Evolutionary conservation across 176 grass and related monocot genomes (phyloP), one percentile per base, ranked within the genome.

Genomic region (Metroxylon sagu): DNA sequence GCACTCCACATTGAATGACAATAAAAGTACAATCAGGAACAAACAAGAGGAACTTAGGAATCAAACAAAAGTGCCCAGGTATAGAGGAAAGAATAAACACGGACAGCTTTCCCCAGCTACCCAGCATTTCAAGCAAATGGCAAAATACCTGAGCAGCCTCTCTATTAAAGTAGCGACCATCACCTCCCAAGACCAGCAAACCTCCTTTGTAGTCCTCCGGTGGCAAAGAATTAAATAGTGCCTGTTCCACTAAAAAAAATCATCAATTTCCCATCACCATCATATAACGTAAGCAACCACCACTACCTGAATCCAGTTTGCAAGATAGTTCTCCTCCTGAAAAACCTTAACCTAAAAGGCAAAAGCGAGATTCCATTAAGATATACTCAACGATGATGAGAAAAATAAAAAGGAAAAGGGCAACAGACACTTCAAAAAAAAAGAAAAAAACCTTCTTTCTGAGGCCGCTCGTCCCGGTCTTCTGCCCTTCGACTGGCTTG

Each of bases 271-370:
- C 31, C 14, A 68, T 61, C 43, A 19, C 26, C n/a, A 16, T 30
- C 19, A 60, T 60, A 76, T 28, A 54, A 79, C 21, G 5, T n/a
- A 29, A 49, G 3, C n/a, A 71, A 65, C n/a, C 23, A 25, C 19
- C 15, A 56, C 56, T 56, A 89, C 90, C 90, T 95, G 90, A 83
- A 95, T 86, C 90, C 90, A 95, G 56, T 89, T 95, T n/a, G 90
- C 85, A 5, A 95, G 73, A 67, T 95, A 95, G 69, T 89, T 95
- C 59, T 76, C 79, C 31, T 95, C 31, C 62, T 86, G 90, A 27
- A 95, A 95, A n/a, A 95, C 82, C 71, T 95, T 89, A 56, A 95
- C 89, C 89, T 95, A 65, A 71, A 65, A 67, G 58, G 35, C 61
- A 56, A 5, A 70, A 68, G 18, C 31, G 25, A 53, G 5, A 19